Evolutionary conservation across 192 early-diverging fungal genomes (phyloP).

Genomic region (Coemansia umbellata): DNA sequence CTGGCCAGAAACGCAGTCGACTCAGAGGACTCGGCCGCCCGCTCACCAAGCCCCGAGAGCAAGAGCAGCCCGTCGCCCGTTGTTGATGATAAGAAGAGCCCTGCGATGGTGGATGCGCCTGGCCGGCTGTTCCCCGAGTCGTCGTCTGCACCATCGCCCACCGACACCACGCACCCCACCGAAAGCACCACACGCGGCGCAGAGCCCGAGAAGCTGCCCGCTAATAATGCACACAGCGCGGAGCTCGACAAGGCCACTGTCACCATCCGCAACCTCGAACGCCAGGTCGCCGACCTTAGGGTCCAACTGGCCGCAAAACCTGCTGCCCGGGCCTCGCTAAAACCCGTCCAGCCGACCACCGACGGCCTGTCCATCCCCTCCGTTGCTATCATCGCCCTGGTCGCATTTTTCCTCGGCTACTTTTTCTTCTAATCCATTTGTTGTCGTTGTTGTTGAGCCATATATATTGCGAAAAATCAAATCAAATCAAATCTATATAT

Average conservation of each 20-base stretch:
- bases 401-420: slow-evolving; percentile 61
- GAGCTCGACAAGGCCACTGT: slow-evolving; percentile 44
- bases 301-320: slow-evolving; percentile 16
- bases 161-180: slow-evolving; percentile 10
- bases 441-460: not conserved
- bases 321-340: not conserved
- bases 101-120: slow-evolving; percentile 5
- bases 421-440: slow-evolving; percentile 57
- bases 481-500: no score
- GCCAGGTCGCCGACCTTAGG: slow-evolving; percentile 31
- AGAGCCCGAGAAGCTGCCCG: slow-evolving; percentile 18
- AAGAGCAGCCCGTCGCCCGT: not conserved
- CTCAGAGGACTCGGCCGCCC: not conserved
- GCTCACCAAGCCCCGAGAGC: not conserved
- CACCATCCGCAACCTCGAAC: slow-evolving; percentile 38
- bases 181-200: slow-evolving; percentile 5
- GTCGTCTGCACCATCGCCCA: slow-evolving; percentile 19
- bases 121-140: slow-evolving; percentile 33
- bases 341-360: no score
- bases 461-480: not conserved
- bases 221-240: no score
- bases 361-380: slow-evolving; percentile 64
- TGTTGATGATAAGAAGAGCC: not conserved
- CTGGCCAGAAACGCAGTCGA: slow-evolving; percentile 20
- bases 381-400: slow-evolving; percentile 54